phyloP scores from a whole-genome alignment of 768 basidiomycete species.

The Krasilnikovozyma curviuscula region DNA sequence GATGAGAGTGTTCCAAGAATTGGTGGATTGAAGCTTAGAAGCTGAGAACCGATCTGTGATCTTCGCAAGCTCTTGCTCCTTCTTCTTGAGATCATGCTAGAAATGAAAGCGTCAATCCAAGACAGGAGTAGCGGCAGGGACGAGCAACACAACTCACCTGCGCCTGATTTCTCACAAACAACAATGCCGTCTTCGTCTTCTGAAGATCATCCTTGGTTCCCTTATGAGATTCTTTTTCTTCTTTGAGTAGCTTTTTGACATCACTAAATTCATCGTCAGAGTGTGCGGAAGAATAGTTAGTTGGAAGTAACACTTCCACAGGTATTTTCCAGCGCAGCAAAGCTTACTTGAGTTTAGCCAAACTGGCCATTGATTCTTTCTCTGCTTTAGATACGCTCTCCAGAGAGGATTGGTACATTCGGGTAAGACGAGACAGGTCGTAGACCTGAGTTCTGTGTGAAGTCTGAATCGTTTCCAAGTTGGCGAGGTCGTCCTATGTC shows the following conservation, averaged over 20 bases:
- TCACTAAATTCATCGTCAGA: not conserved
- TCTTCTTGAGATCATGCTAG: too few species aligned
- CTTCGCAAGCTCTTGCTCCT: too few species aligned
- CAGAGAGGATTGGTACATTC: slow-evolving; percentile 40
- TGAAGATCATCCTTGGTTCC: slow-evolving; percentile 10
- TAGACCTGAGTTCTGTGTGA: slow-evolving; percentile 59
- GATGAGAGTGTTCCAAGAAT: too few species aligned
- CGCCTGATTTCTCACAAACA: slow-evolving; percentile 16
- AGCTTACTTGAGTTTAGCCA: slow-evolving; percentile 54
- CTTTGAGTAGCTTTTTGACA: slow-evolving; percentile 9
- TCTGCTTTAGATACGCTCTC: slow-evolving; percentile 54
- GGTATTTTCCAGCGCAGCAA: slow-evolving; percentile 22
- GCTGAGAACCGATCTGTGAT: too few species aligned
- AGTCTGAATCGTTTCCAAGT: slow-evolving; percentile 55
- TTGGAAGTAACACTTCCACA: not conserved
- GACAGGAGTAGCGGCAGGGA: too few species aligned
- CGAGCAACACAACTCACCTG: slow-evolving; percentile 7
- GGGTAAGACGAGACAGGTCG: slow-evolving; percentile 54
- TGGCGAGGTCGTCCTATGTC: slow-evolving; percentile 48
- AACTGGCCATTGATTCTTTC: slow-evolving; percentile 54
- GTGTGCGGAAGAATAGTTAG: not conserved
- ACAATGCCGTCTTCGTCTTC: slow-evolving; percentile 14
- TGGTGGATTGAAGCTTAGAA: too few species aligned
- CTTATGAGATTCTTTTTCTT: slow-evolving; percentile 14
- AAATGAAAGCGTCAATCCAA: too few species aligned